These are phyloP conservation scores for Aspergillus sp. DNA, from an alignment of 2,329 filamentous ascomycete genomes.

Conservation along the genomic window DNA sequence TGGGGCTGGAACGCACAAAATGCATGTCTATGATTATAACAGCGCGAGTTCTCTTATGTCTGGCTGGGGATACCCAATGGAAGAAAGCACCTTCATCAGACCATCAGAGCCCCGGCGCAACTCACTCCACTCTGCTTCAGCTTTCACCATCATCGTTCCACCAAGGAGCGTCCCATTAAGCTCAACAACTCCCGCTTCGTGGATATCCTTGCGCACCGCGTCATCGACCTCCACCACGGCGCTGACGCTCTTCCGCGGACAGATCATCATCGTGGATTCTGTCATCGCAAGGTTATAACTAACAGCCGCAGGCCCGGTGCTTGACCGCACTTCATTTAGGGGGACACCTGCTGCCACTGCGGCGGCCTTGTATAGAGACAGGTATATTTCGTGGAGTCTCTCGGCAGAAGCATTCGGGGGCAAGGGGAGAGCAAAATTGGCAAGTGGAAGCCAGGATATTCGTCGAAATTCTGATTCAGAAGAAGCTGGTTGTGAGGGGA, in stretches of 20 bases:
- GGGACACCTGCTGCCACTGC: slow-evolving; percentile 30
- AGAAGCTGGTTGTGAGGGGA: slow-evolving; percentile 15
- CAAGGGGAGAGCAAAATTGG: slow-evolving; percentile 48
- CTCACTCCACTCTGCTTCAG: slow-evolving; percentile 53
- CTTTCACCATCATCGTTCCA: slow-evolving; percentile 61
- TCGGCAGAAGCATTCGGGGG: slow-evolving; percentile 41
- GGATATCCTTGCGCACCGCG: slow-evolving; percentile 31
- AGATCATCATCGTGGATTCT: slow-evolving; percentile 53
- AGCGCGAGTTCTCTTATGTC: slow-evolving; percentile 17
- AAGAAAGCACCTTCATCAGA: slow-evolving; percentile 45
- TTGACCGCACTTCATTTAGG: slow-evolving; percentile 14
- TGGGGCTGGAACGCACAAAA: background rate
- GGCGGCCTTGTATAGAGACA: slow-evolving; percentile 43
- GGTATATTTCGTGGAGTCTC: slow-evolving; percentile 38
- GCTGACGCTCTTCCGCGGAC: slow-evolving; percentile 50
- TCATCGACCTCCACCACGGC: slow-evolving; percentile 41
- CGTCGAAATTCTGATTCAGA: slow-evolving; percentile 24
- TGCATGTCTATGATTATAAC: slow-evolving; percentile 12
- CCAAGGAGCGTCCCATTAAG: slow-evolving; percentile 59
- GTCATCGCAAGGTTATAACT: slow-evolving; percentile 63
- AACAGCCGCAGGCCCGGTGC: slow-evolving; percentile 45
- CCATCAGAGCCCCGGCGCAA: slow-evolving; percentile 42
- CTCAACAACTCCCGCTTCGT: slow-evolving; percentile 44
- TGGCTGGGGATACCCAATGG: slow-evolving; percentile 41
- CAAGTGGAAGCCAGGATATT: slow-evolving; percentile 47